A percentile compares a stretch with the other conserved stretches of the same genome.
Evolutionary conservation across 257 asterid genomes (phyloP).

Genomic region (Jaltomata sinuosa): DNA sequence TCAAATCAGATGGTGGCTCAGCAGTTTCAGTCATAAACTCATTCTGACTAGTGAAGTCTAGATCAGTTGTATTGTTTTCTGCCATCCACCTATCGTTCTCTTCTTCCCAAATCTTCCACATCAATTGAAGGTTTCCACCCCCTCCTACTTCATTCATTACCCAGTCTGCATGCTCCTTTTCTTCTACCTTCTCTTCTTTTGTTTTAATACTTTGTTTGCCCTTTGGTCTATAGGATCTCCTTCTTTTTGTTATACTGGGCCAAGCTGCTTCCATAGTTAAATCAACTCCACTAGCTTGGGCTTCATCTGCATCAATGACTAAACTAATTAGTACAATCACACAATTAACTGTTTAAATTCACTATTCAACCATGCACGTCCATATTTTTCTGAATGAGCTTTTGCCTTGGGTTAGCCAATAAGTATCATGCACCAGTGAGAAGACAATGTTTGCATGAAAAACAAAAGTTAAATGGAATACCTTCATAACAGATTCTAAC

Average conservation of each 20-base stretch:
- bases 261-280: not conserved
- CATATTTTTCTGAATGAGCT: not conserved
- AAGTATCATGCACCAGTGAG: not conserved
- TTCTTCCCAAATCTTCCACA: slow-evolving; percentile 65
- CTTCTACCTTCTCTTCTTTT: not conserved
- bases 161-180: no score
- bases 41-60: slow-evolving; percentile 44
- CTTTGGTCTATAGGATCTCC: not conserved
- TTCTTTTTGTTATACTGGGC: not conserved
- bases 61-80: slow-evolving; percentile 38
- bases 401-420: not conserved
- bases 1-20: slow-evolving; percentile 64
- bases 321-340: not conserved
- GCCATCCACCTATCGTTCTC: slow-evolving; percentile 59
- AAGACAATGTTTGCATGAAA: not conserved
- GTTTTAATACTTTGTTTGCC: not conserved
- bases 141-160: not conserved
- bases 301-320: not conserved
- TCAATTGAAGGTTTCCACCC: not conserved
- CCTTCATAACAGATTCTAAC: not conserved
- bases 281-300: not conserved
- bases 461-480: not conserved
- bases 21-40: slow-evolving; percentile 44
- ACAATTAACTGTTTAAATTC: not conserved
- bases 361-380: not conserved